Percentiles rank a stretch among this genome's conserved stretches.
These are phyloP conservation scores for Tricholoma flavovirens DNA, from an alignment of 768 basidiomycete genomes.

Conservation along the genomic window DNA sequence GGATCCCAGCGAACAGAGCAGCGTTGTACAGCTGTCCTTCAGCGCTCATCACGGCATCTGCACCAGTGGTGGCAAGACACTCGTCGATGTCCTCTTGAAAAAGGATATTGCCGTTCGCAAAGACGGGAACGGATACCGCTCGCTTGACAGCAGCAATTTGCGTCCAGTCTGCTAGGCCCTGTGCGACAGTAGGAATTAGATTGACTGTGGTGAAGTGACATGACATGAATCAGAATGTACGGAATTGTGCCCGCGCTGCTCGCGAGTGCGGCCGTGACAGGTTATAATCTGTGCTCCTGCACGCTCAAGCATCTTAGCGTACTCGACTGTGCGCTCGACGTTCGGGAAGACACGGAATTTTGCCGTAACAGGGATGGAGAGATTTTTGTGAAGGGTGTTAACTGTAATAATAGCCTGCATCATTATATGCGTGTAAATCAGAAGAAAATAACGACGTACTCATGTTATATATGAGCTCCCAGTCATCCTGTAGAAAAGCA, in stretches of 20 bases:
- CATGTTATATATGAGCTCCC: constrained; percentile 79
- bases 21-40: constrained; percentile 95
- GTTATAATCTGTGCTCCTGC: constrained; percentile 95
- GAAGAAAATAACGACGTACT: constrained; percentile 39
- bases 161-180: constrained; percentile 86
- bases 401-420: constrained; percentile 40
- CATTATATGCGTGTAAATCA: not conserved
- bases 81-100: constrained; percentile 75
- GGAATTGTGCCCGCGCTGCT: constrained; percentile 83
- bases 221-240: constrained; percentile 29
- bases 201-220: not conserved
- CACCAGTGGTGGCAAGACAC: constrained; percentile 81
- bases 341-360: constrained; percentile 92
- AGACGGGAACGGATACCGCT: constrained; percentile 86
- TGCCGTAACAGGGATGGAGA: constrained; percentile 90
- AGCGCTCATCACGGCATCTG: constrained; percentile 91
- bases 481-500: constrained; percentile 89
- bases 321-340: constrained; percentile 83
- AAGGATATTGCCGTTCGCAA: constrained; percentile 95
- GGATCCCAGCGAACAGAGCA: constrained; percentile 54
- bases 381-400: constrained; percentile 75
- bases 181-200: not conserved
- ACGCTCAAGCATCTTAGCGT: constrained; percentile 92
- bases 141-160: constrained; percentile 90
- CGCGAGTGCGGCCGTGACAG: constrained; percentile 86